Base-by-base conservation (phyloP, 2,329 filamentous ascomycete genomes). In the Ophiostoma populinum region DNA sequence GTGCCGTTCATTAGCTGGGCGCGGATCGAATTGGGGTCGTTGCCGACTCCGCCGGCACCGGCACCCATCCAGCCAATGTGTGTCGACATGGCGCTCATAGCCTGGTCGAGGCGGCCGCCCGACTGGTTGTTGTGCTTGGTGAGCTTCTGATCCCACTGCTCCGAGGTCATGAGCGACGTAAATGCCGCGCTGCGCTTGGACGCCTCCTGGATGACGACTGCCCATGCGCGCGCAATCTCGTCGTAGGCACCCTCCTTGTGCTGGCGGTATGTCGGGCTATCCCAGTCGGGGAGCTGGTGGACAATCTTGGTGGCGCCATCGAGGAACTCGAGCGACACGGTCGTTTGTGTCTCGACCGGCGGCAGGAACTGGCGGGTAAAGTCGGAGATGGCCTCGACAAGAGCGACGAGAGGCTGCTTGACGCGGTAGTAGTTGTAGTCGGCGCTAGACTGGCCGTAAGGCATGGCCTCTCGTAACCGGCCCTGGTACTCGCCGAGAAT, bases 351-450 rank as follows among this genome's bases (percentile, higher is more conserved):
- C 58, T 98, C 90, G 49, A 80, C 79, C 0, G 90, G 90, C 10
- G 90, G 90, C 3, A 98, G 72, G 49, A 92, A 98, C 54, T 95
- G 85, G 4, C 85, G 83, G 1, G 86, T 95, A 52, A 92, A 98
- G 51, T 98, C 90, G 52, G 79, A 77, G 29, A 98, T 66, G 28
- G 90, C 85, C 40, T 94, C 83, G 40, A 94, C 72, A 17, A 98
- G 68, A 39, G 82, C 75, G 18, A 74, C 61, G 13, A 95, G 65
- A 24, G 79, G 72, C 44, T 86, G 79, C 46, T 79, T 82, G 36
- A 95, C 81, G 47, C 90, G 75, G 52, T 94, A 92, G 55, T 94
- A 98, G 34, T 83, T 78, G 57, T 95, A 95, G 54, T 95, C 87
- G 27, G 85, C 83, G 39, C 75, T 81, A 10, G 78, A 70, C 46